Conservation (phyloP, 2,329 filamentous ascomycete species). For the Colletotrichum melonis region DNA sequence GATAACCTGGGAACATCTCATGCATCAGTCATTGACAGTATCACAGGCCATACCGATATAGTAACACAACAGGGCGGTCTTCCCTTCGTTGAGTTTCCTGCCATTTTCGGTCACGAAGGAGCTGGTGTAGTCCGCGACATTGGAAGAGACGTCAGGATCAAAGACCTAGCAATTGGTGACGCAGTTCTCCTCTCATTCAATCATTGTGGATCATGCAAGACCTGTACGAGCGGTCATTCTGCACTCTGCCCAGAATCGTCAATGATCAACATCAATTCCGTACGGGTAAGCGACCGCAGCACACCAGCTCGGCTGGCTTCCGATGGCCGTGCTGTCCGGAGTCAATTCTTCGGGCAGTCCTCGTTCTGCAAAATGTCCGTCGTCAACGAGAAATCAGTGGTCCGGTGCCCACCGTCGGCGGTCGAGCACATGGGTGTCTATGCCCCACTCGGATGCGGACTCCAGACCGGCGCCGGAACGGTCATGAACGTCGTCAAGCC, state of each 20-base stretch:
- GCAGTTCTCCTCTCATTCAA: conserved; percentile 91
- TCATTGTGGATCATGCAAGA: conserved; percentile 98
- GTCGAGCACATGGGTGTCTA: conserved; percentile 76
- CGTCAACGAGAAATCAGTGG: conserved; percentile 96
- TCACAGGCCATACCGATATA: conserved; percentile 76
- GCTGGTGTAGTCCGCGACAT: conserved; percentile 93
- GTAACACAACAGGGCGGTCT: conserved; percentile 20
- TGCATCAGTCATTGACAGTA: background rate
- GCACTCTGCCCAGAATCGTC: conserved; percentile 75
- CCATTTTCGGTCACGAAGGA: conserved; percentile 90
- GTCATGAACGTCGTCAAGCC: conserved; percentile 93
- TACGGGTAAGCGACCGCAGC: conserved; percentile 75
- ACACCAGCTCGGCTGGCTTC: conserved; percentile 93
- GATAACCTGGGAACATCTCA: background rate
- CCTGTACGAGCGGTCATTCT: conserved; percentile 99
- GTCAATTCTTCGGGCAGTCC: conserved; percentile 97
- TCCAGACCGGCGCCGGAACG: conserved; percentile 97
- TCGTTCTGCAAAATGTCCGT: conserved; percentile 99
- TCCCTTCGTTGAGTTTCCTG: conserved; percentile 68
- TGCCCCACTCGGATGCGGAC: conserved; percentile 89
- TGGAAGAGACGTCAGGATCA: conserved; percentile 92
- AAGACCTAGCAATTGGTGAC: conserved; percentile 91
- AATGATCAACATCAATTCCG: conserved; percentile 74
- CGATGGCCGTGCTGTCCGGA: conserved; percentile 90
- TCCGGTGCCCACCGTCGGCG: conserved; percentile 91